Conservation (phyloP, 768 basidiomycete species). For the Lactifluus piperatus region DNA sequence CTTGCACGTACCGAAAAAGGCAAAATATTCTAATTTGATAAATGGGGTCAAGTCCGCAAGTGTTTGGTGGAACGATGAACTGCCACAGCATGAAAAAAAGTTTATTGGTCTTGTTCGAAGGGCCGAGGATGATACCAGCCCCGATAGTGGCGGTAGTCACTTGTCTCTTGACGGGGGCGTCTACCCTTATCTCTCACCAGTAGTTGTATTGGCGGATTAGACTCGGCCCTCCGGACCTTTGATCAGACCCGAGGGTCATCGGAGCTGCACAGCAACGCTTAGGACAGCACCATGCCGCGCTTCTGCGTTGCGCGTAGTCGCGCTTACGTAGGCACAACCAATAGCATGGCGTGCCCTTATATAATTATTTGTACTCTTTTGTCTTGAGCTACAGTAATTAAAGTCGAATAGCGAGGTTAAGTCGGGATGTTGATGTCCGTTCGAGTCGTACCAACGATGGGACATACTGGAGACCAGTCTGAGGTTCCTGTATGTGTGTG, state of each 20-base stretch:
- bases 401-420: not conserved
- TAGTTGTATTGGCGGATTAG: not conserved
- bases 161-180: not conserved
- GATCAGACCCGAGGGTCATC: not conserved
- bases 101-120: not conserved
- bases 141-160: not conserved
- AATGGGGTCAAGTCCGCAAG: not conserved
- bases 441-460: not conserved
- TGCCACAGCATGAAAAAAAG: not conserved
- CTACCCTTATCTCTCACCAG: not conserved
- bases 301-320: too few species aligned
- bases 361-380: too few species aligned
- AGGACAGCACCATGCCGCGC: not conserved
- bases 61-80: not conserved
- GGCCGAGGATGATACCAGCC: not conserved
- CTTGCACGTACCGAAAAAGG: not conserved
- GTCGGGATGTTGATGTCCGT: not conserved
- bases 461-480: too few species aligned
- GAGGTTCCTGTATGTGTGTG: too few species aligned
- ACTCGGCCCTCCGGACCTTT: not conserved
- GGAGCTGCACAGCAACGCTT: not conserved
- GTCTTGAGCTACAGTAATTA: too few species aligned
- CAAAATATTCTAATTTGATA: not conserved
- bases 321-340: not conserved
- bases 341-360: too few species aligned